These are phyloP conservation scores for Ceratocystis albifundus DNA, from an alignment of 2,329 filamentous ascomycete genomes.

Conservation along the genomic window DNA sequence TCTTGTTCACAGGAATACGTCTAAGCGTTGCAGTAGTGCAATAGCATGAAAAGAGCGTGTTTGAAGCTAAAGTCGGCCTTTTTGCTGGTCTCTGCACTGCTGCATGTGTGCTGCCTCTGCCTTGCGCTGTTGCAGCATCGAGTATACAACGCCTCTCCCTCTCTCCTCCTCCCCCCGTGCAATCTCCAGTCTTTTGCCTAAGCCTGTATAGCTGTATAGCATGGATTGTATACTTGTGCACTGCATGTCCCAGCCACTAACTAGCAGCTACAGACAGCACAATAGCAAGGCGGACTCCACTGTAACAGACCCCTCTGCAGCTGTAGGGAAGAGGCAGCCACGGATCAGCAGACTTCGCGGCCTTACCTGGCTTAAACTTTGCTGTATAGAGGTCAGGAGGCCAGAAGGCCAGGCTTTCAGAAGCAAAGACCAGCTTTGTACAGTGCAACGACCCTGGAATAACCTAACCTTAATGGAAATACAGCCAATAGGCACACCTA, in stretches of 20 bases:
- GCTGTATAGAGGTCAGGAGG: not conserved
- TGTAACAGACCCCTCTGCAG: not conserved
- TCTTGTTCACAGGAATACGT: not conserved
- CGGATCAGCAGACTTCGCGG: not conserved
- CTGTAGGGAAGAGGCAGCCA: conserved; percentile 4
- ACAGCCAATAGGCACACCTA: not conserved
- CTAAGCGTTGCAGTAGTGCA: conserved; percentile 14
- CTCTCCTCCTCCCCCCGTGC: not conserved
- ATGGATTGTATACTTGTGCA: not conserved
- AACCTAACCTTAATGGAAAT: not conserved
- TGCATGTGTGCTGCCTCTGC: not conserved
- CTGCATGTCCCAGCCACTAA: conserved; percentile 5
- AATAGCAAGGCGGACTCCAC: not conserved
- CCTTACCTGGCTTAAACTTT: not conserved
- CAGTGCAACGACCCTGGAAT: not conserved
- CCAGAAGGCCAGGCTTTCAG: no score
- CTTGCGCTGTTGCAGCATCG: not conserved
- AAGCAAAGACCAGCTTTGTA: no score
- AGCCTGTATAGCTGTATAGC: conserved; percentile 7
- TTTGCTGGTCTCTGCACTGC: not conserved
- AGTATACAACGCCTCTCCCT: not conserved
- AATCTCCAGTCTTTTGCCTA: not conserved
- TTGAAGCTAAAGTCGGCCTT: conserved; percentile 6
- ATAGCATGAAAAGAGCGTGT: conserved; percentile 2
- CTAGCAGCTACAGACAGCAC: not conserved